Conservation (phyloP, 495 filamentous ascomycete species). For the Penicillium salamii region DNA sequence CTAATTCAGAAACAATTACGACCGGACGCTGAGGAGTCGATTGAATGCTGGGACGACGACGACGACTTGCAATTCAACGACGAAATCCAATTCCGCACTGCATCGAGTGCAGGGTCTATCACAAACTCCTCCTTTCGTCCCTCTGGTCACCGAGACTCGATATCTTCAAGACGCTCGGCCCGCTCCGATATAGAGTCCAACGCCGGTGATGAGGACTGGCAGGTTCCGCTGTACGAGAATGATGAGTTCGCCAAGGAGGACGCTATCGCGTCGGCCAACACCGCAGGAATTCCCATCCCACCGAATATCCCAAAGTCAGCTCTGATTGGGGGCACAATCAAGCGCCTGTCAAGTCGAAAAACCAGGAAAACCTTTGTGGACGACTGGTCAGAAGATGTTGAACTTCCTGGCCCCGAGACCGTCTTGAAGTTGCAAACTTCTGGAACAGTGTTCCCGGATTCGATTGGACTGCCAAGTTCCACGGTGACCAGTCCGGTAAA, state of each 20-base stretch:
- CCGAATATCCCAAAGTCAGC: slow-evolving; percentile 89
- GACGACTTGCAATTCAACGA: slow-evolving; percentile 73
- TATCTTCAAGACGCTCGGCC: slow-evolving; percentile 73
- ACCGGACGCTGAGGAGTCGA: slow-evolving; percentile 52
- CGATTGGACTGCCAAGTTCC: slow-evolving; percentile 61
- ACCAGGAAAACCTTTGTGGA: slow-evolving; percentile 72
- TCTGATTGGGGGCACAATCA: slow-evolving; percentile 89
- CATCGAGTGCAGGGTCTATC: slow-evolving; percentile 57
- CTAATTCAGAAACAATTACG: slow-evolving; percentile 54
- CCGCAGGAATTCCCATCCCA: slow-evolving; percentile 90
- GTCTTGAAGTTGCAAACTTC: slow-evolving; percentile 62
- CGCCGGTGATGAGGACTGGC: slow-evolving; percentile 78
- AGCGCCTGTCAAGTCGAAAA: slow-evolving; percentile 80
- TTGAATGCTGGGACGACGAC: slow-evolving; percentile 91
- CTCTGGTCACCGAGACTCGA: slow-evolving; percentile 64
- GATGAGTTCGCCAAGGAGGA: slow-evolving; percentile 77
- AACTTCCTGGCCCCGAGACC: slow-evolving; percentile 63
- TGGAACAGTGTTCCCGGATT: slow-evolving; percentile 62
- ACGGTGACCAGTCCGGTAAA: slow-evolving; percentile 41
- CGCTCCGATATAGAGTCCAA: slow-evolving; percentile 77
- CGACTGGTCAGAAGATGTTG: slow-evolving; percentile 91
- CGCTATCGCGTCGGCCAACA: slow-evolving; percentile 80
- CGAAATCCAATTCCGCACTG: slow-evolving; percentile 63
- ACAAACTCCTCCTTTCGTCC: slow-evolving; percentile 48
- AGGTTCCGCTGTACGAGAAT: slow-evolving; percentile 72